Evolutionary conservation across 768 basidiomycete species (phyloP).

Genomic region (Amylocystis lapponica): DNA sequence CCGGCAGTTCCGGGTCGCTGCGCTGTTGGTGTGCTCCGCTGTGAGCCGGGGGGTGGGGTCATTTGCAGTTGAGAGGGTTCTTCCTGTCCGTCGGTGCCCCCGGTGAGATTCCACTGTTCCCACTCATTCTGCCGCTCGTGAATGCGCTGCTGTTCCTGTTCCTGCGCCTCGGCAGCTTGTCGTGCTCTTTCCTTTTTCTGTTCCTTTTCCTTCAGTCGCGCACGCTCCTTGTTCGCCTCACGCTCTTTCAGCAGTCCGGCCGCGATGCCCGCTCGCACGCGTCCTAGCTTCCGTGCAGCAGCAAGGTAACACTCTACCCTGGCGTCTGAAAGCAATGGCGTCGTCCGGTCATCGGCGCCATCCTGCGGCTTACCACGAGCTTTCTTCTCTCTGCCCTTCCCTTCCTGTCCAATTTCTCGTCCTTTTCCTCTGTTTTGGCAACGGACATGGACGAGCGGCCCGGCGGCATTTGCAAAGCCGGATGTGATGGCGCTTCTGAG

Average conservation of each 20-base stretch:
- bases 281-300: constrained; percentile 65
- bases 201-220: constrained; percentile 15
- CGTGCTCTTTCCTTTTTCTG: not conserved
- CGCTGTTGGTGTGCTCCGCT: not conserved
- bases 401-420: constrained; percentile 4
- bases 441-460: too few species aligned
- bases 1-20: too few species aligned
- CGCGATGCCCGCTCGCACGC: constrained; percentile 50
- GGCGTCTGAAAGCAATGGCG: constrained; percentile 51
- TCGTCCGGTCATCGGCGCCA: constrained; percentile 20
- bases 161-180: not conserved
- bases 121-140: too few species aligned
- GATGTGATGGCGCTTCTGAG: too few species aligned
- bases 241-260: constrained; percentile 41
- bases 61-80: not conserved
- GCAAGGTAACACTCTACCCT: constrained; percentile 65
- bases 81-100: not conserved
- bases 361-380: constrained; percentile 7
- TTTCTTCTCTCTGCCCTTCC: constrained; percentile 16
- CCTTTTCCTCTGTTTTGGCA: constrained; percentile 1
- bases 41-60: not conserved
- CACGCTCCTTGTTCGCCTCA: constrained; percentile 25
- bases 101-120: too few species aligned
- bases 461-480: too few species aligned
- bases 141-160: too few species aligned